Evolutionary conservation across 116 monocot species (phyloP).

Genomic region (Papilionanthe hybrid): DNA sequence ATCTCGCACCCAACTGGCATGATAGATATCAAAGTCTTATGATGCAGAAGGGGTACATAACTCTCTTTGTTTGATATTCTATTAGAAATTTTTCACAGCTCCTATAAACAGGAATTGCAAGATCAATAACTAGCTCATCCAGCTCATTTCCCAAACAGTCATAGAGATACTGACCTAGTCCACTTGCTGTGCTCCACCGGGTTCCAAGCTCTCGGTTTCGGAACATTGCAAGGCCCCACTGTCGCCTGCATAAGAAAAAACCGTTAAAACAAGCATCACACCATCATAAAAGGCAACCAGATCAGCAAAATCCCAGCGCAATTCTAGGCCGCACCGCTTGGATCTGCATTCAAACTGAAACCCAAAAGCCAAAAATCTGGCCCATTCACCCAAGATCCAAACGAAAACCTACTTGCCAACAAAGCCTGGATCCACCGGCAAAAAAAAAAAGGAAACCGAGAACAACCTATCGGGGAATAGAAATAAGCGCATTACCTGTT

Average conservation of each 20-base stretch:
- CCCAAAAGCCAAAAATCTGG: not conserved
- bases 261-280: constrained; percentile 4
- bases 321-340: not conserved
- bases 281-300: not conserved
- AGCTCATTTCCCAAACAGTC: not conserved
- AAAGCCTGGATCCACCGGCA: not conserved
- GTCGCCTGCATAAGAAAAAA: constrained; percentile 61
- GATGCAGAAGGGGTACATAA: not conserved
- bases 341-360: constrained; percentile 12
- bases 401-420: not conserved
- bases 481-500: constrained; percentile 51
- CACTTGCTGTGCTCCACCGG: constrained; percentile 97
- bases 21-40: not conserved
- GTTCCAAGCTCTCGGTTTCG: constrained; percentile 85
- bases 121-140: not conserved
- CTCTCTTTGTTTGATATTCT: not conserved
- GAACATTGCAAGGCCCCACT: constrained; percentile 69
- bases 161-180: constrained; percentile 58
- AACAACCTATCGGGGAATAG: not conserved
- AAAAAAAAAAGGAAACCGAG: not conserved
- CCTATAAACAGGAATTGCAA: not conserved
- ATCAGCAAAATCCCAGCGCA: constrained; percentile 2
- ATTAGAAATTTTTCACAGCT: constrained; percentile 1
- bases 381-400: constrained; percentile 5
- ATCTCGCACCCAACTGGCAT: not conserved